Percentiles rank a stretch among this genome's conserved stretches.
Conservation (phyloP, 2,329 filamentous ascomycete genomes). For the Chrysosporium queenslandicum region DNA sequence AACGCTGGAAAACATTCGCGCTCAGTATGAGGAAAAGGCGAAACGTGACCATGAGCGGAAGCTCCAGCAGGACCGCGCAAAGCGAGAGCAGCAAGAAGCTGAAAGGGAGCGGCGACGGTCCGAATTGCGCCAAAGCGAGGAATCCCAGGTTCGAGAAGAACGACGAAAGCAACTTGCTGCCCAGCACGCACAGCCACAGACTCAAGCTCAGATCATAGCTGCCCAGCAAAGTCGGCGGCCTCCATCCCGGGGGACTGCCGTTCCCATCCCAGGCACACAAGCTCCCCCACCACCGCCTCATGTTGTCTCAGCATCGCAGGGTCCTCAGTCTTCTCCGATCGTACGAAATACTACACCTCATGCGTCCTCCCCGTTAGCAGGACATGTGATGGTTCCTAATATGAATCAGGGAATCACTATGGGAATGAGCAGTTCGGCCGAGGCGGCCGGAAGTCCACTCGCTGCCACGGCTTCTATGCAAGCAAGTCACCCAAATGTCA, state of each 20-base stretch:
- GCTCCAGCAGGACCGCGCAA: constrained; percentile 41
- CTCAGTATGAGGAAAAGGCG: constrained; percentile 61
- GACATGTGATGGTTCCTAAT: constrained; percentile 31
- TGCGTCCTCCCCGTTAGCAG: constrained; percentile 38
- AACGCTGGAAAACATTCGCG: constrained; percentile 73
- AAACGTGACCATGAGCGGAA: constrained; percentile 41
- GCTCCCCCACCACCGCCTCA: constrained; percentile 28
- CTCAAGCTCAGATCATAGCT: constrained; percentile 24
- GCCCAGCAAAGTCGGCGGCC: constrained; percentile 44
- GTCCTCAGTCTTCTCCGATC: constrained; percentile 39
- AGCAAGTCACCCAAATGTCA: constrained; percentile 38
- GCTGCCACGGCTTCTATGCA: constrained; percentile 39
- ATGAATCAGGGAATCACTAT: constrained; percentile 33
- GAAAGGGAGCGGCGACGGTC: constrained; percentile 40
- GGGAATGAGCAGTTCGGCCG: constrained; percentile 36
- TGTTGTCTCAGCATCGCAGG: constrained; percentile 28
- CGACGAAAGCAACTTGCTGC: constrained; percentile 33
- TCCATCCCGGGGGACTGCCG: constrained; percentile 36
- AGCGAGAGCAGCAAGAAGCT: constrained; percentile 41
- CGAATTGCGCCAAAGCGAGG: constrained; percentile 37
- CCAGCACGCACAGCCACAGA: constrained; percentile 41
- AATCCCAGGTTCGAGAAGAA: constrained; percentile 32
- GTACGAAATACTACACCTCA: constrained; percentile 41
- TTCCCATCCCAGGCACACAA: constrained; percentile 21
- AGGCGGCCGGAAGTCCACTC: constrained; percentile 39